Conservation (phyloP, 108 stramenopile species). For the Cyclotella sp. region DNA sequence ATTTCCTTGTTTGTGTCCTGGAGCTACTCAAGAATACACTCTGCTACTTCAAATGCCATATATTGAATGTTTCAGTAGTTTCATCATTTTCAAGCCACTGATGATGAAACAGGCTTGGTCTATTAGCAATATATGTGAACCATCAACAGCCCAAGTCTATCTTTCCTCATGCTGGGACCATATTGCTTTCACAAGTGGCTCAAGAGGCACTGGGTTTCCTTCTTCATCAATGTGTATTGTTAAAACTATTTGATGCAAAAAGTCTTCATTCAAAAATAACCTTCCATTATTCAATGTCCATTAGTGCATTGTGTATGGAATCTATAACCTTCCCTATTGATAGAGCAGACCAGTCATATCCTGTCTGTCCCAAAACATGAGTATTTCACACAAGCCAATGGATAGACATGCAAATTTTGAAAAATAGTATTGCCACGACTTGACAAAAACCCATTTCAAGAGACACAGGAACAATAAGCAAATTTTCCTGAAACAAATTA, state of each 20-base stretch:
- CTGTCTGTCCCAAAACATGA: too few species aligned
- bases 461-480: too few species aligned
- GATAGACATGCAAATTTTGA: too few species aligned
- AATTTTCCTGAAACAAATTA: too few species aligned
- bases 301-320: not conserved
- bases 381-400: too few species aligned
- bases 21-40: not conserved
- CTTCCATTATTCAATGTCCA: not conserved
- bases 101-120: constrained; percentile 22
- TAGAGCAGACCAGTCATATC: constrained; percentile 1
- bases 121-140: too few species aligned
- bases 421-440: too few species aligned
- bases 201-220: not conserved
- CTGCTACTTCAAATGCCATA: constrained; percentile 10
- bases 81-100: not conserved
- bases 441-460: too few species aligned
- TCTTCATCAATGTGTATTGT: not conserved
- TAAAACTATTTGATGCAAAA: too few species aligned
- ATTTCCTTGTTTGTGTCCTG: too few species aligned
- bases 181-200: constrained; percentile 13
- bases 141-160: too few species aligned
- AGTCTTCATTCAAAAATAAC: constrained; percentile 17
- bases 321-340: constrained; percentile 6
- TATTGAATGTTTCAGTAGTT: not conserved
- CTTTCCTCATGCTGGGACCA: constrained; percentile 11